Evolutionary conservation across 306 rosid species (phyloP).

Genomic region (Comarum palustre): DNA sequence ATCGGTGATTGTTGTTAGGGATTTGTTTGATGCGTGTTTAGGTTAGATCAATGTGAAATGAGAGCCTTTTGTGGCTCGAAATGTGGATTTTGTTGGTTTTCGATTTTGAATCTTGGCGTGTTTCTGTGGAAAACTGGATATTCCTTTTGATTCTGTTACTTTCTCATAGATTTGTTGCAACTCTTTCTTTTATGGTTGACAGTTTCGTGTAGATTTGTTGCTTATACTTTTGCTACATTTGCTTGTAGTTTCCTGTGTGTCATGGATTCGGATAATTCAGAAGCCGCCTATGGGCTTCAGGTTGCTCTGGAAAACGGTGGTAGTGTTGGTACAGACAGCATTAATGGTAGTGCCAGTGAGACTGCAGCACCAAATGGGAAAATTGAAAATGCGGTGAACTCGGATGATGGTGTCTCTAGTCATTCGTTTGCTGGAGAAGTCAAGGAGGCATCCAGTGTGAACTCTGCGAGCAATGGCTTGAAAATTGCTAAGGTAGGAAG

Average conservation of each 20-base stretch:
- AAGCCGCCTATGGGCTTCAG: slow-evolving; percentile 45
- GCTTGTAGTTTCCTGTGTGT: slow-evolving; percentile 43
- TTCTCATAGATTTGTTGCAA: background rate
- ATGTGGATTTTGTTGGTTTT: slow-evolving; percentile 23
- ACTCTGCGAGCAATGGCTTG: slow-evolving; percentile 35
- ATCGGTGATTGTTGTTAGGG: slow-evolving; percentile 17
- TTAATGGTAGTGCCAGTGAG: slow-evolving; percentile 23
- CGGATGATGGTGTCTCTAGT: slow-evolving; percentile 36
- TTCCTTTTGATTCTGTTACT: slow-evolving; percentile 11
- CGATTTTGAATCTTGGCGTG: slow-evolving; percentile 1
- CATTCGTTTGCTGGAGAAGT: slow-evolving; percentile 38
- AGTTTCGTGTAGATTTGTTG: slow-evolving; percentile 1
- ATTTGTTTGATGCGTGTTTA: slow-evolving; percentile 32
- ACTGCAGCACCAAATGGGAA: slow-evolving; percentile 44
- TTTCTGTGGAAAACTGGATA: background rate
- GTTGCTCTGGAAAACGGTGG: slow-evolving; percentile 58
- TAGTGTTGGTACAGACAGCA: slow-evolving; percentile 32
- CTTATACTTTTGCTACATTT: background rate
- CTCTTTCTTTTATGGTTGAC: background rate
- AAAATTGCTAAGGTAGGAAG: slow-evolving; percentile 49
- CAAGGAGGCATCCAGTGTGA: slow-evolving; percentile 43
- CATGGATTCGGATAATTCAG: slow-evolving; percentile 61
- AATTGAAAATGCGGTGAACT: slow-evolving; percentile 31
- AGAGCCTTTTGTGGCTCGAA: slow-evolving; percentile 8
- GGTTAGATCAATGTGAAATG: slow-evolving; percentile 36